Evolutionary conservation across 345 rosid species (phyloP), one percentile per base, ranked within the genome.

Genomic region (Ceriops zippeliana): DNA sequence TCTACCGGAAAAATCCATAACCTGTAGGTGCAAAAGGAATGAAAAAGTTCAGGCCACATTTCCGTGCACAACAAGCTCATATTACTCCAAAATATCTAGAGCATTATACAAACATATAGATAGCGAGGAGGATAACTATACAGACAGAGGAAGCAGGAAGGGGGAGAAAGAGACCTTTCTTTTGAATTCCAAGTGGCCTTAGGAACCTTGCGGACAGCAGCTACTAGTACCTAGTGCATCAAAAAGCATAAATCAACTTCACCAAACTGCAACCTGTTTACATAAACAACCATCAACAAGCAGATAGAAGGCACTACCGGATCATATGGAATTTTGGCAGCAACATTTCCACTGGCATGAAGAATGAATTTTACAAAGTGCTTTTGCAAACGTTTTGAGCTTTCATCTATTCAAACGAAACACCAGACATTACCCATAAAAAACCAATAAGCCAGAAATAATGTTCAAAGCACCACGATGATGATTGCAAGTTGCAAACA

Each of bases 101-200:
- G 49, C 49, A 42, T 11, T 2, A 38, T 38, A 38, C 46, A 38
- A 3, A 42, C 1, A 42, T 13, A 42, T 42, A 42, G 49, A 42
- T 42, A 42, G 17, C 13, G 11, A 42, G 17, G 17, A 3, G 52
- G 26, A 42, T 11, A 7, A 35, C 19, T 10, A 5, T 6, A 62
- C 7, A 22, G 19, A 42, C 30, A 19, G 30, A 5, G 7, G 35
- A 61, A 6, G 28, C 2, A 34, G 53, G 51, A 59, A 76, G 56
- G 63, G 59, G 26, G 7, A 26, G 53, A 31, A 75, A 75, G 46
- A 76, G 54, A 92, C 98, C 96, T 90, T 79, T 93, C 98, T 86
- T 87, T 90, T 46, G 90, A 86, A 83, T 87, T 87, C 98, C 98
- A 93, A 37, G 83, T 68, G 74, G 97, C 96, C 71, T 79, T 86